A percentile compares a stretch with the other conserved stretches of the same genome.
Evolutionary conservation across 2,329 filamentous ascomycete genomes (phyloP).

Genomic region (Lasiodiplodia sp.): DNA sequence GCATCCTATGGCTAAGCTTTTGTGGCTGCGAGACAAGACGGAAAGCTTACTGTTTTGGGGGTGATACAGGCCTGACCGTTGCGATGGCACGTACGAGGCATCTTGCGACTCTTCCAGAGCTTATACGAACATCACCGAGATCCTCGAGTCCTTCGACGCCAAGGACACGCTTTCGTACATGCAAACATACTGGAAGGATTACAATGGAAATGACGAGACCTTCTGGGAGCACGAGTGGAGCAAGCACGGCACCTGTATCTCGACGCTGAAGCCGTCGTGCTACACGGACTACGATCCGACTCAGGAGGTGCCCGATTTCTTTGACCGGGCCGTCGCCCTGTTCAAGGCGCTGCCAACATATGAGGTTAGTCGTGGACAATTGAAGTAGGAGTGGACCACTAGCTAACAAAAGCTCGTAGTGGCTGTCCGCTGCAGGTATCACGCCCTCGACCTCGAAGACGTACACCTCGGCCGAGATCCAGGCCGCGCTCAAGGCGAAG

Average conservation of each 20-base stretch:
- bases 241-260: conserved; percentile 78
- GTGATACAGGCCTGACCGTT: conserved; percentile 58
- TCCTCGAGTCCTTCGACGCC: conserved; percentile 63
- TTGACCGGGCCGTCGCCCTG: conserved; percentile 69
- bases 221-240: conserved; percentile 77
- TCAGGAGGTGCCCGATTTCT: conserved; percentile 74
- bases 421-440: conserved; percentile 68
- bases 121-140: conserved; percentile 71
- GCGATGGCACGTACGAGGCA: conserved; percentile 72
- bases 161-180: conserved; percentile 69
- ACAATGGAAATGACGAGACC: conserved; percentile 65
- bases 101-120: conserved; percentile 69
- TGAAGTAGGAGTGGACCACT: not conserved
- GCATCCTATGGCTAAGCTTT: not conserved
- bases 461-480: conserved; percentile 67
- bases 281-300: conserved; percentile 65
- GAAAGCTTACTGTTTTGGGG: conserved; percentile 9
- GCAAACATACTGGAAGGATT: conserved; percentile 75
- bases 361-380: conserved; percentile 48
- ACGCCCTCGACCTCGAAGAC: conserved; percentile 61
- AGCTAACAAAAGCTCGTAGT: conserved; percentile 43
- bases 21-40: not conserved
- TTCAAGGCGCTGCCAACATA: conserved; percentile 74
- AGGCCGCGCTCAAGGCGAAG: conserved; percentile 62
- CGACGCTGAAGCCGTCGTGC: conserved; percentile 70